A percentile compares a stretch with the other conserved stretches of the same genome.
These are phyloP conservation scores for Botryotinia convoluta DNA, from an alignment of 2,329 filamentous ascomycete genomes.

Conservation along the genomic window DNA sequence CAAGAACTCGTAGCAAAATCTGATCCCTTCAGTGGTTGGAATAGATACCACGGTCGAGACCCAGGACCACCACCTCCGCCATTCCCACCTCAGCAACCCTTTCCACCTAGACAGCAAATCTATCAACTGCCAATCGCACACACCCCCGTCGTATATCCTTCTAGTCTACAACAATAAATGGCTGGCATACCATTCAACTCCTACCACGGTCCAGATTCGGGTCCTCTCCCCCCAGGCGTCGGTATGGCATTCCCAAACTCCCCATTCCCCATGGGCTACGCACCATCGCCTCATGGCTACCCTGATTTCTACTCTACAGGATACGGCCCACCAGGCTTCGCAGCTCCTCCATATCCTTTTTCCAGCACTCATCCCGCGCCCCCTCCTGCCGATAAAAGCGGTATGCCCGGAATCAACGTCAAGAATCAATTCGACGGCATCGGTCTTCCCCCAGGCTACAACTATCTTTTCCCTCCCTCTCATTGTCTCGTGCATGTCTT, in stretches of 20 bases:
- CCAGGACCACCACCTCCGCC: slow-evolving; percentile 27
- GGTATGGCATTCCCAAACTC: neutral
- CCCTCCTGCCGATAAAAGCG: slow-evolving; percentile 18
- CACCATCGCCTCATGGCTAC: neutral
- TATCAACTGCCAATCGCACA: neutral
- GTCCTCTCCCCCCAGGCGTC: slow-evolving; percentile 29
- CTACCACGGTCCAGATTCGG: slow-evolving; percentile 31
- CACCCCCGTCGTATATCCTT: neutral
- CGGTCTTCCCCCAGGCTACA: slow-evolving; percentile 60
- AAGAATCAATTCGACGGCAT: slow-evolving; percentile 56
- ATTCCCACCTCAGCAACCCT: neutral
- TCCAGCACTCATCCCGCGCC: slow-evolving; percentile 17
- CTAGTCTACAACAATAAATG: slow-evolving; percentile 18
- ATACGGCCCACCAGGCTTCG: slow-evolving; percentile 18
- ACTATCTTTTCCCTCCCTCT: slow-evolving; percentile 57
- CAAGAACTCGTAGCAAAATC: slow-evolving; percentile 24
- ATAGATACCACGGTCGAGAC: slow-evolving; percentile 27
- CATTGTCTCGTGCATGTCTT: slow-evolving; percentile 61
- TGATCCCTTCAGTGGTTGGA: slow-evolving; percentile 25
- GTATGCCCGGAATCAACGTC: slow-evolving; percentile 53
- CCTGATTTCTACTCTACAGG: neutral
- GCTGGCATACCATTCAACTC: slow-evolving; percentile 31
- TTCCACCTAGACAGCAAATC: neutral
- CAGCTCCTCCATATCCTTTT: slow-evolving; percentile 2
- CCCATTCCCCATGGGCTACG: neutral